Percentiles rank a stretch among this genome's conserved stretches.
phyloP scores from a whole-genome alignment of 106 monocot genomes.

The Xerophyta viscosa region DNA sequence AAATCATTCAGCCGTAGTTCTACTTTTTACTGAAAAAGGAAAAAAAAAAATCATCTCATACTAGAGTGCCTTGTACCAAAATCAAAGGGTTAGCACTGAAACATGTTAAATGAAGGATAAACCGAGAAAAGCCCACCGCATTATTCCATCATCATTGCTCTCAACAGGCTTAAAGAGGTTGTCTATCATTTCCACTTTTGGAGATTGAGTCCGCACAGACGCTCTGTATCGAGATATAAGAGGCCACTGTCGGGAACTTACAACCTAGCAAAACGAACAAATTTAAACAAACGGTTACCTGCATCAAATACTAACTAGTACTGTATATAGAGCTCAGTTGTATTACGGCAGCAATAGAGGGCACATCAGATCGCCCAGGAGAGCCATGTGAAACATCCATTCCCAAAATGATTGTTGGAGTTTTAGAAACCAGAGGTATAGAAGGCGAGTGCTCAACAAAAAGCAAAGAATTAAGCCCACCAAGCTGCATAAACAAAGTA shows the following conservation, averaged over 20 bases:
- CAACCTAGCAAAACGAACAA: conserved; percentile 48
- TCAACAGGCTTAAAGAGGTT: conserved; percentile 64
- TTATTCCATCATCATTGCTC: conserved; percentile 56
- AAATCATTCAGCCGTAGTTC: too few relatives aligned
- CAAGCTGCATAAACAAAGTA: conserved; percentile 36
- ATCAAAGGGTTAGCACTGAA: background rate
- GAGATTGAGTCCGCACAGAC: conserved; percentile 71
- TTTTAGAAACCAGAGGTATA: conserved; percentile 14
- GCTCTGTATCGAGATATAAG: conserved; percentile 80
- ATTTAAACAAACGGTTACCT: background rate
- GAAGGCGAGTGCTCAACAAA: conserved; percentile 33
- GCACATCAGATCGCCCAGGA: conserved; percentile 57
- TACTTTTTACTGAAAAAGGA: too few relatives aligned
- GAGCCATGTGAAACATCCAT: conserved; percentile 55
- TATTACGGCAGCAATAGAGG: conserved; percentile 69
- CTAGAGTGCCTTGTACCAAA: background rate
- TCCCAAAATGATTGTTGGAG: conserved; percentile 30
- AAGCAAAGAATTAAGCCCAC: conserved; percentile 79
- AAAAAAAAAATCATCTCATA: too few relatives aligned
- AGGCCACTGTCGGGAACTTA: conserved; percentile 89
- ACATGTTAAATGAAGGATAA: background rate
- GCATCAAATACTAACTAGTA: background rate
- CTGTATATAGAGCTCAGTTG: background rate
- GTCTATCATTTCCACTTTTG: conserved; percentile 95
- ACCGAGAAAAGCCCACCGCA: conserved; percentile 24